Base-by-base conservation (phyloP, 2,329 filamentous ascomycete genomes). In the Emericellopsis cladophorae region DNA sequence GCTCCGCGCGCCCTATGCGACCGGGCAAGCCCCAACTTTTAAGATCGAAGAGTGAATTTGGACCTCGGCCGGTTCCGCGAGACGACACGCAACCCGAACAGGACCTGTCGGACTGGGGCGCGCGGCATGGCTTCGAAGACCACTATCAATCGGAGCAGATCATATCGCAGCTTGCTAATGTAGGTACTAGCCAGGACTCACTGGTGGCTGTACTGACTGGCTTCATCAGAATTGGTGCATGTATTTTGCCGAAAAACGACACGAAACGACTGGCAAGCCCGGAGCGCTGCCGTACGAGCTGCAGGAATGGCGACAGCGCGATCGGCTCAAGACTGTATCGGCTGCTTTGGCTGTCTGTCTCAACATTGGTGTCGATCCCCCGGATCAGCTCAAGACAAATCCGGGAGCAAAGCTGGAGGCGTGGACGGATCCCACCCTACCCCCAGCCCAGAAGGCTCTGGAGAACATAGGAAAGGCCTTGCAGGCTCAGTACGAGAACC, bases 241-340 rank as follows among this genome's bases (percentile, higher is more conserved):
- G 90, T 98, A 98, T 64, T 98, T 85, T 61, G 95, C 90, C 47
- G 92, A 98, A 62, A 96, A 96, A 62, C 82, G 90, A 40, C 92
- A 98, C 62, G 92, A 96, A 58, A 92, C 87, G 18, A 90, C 87
- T 31, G 92, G 88, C 18, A 87, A 89, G 49, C 86, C 88, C 14
- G 86, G 88, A 56, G 73, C 77, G 40, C 72, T 70, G 15, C 60
- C 65, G 22, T 76, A 75, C 49, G 70, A 78, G 46, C 66, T 94
- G 6, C 84, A 94, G 56, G 92, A 96, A 58, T 98, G 92, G 92
- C 83, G 92, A 44, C 95, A 96, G 84, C 81, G 88, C 50, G 92
- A 98, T 59, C 77, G 92, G 12, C 70, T 96, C 46, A 98, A 98
- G 67, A 98, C 92, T 0, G 89, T 98, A 6, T 95, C 89, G 15